Base-by-base conservation (phyloP, 2,329 filamentous ascomycete species). In the Xenoacremonium recifei region DNA sequence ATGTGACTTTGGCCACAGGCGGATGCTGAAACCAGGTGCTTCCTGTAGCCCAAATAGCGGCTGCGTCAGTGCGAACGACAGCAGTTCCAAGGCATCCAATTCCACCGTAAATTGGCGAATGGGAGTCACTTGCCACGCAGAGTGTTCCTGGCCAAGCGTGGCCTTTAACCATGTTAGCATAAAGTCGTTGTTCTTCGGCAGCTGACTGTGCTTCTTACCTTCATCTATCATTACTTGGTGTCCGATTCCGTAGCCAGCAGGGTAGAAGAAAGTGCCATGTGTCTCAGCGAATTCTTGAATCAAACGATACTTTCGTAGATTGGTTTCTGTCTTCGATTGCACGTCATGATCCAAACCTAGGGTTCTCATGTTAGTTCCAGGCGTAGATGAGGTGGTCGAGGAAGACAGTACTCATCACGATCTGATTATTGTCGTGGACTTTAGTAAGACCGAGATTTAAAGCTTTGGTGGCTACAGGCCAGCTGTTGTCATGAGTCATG, bases 1-100 rank as follows among this genome's bases (percentile, higher is more conserved):
- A 74, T 0, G 79, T 91, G 18, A 96, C 79, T 66, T 86, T 85
- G 1, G 87, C 88, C 20, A 95, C 79, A 0, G 89, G 89, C 0
- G 92, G 92, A 18, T 93, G 78, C 68, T 95, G 87, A 82, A 82
- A 95, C 90, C 90, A 96, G 0, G 86, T 96, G 51, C 76, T 72
- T 4, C 82, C 82, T 0, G 89, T 96, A 0, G 87, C 85, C 86
- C 85, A 96, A 29, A 96, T 89, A 52, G 78, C 81, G 0, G 89
- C 89, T 3, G 87, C 92, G 59, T 96, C 92, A 0, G 91, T 95
- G 27, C 92, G 71, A 3, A 97, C 91, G 23, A 96, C 76, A 0
- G 91, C 78, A 0, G 87, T 92, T 3, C 89, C 89, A 20, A 34
- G 32, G 17, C 32, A 34, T 5, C 32, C 32, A 9, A 34, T 20